Evolutionary conservation across 805 yeast genomes (phyloP).

Genomic region (Starmerella powellii): DNA sequence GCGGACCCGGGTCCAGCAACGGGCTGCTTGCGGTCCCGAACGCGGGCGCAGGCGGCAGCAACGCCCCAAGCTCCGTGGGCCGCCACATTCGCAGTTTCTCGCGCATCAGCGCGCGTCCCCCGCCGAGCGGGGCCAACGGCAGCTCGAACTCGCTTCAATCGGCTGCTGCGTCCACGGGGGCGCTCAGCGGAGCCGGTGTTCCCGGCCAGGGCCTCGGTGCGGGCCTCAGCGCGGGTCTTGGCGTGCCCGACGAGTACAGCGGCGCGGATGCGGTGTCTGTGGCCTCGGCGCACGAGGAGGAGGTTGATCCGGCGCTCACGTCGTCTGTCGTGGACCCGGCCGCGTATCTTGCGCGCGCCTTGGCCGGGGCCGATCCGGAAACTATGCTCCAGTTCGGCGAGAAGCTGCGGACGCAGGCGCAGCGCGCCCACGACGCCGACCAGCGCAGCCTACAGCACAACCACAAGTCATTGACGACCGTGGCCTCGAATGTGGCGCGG

Average conservation of each 20-base stretch:
- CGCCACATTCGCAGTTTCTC: slow-evolving; percentile 17
- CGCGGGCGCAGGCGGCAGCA: background rate
- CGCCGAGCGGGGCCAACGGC: background rate
- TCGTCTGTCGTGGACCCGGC: slow-evolving; percentile 37
- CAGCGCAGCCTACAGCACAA: slow-evolving; percentile 24
- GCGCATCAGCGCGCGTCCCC: slow-evolving; percentile 12
- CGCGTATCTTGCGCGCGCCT: slow-evolving; percentile 11
- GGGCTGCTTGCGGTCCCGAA: background rate
- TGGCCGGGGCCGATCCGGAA: slow-evolving; percentile 18
- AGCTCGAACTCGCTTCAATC: background rate
- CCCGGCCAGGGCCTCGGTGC: no score
- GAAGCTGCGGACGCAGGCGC: slow-evolving; percentile 16
- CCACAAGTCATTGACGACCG: slow-evolving; percentile 27
- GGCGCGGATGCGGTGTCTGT: slow-evolving; percentile 25
- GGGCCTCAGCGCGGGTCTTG: background rate
- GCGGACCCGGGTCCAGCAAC: no score
- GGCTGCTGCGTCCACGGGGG: no score
- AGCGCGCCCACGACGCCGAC: slow-evolving; percentile 19
- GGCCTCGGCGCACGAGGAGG: slow-evolving; percentile 32
- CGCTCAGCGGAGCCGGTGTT: no score
- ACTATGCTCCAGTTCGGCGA: slow-evolving; percentile 18
- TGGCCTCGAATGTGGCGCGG: slow-evolving; percentile 41
- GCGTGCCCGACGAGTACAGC: background rate
- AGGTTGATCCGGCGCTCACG: slow-evolving; percentile 37
- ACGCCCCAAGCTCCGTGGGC: slow-evolving; percentile 1